Evolutionary conservation across 2,329 filamentous ascomycete genomes (phyloP), one percentile per base, ranked within the genome.

Genomic region (Neofusicoccum umdonicola): DNA sequence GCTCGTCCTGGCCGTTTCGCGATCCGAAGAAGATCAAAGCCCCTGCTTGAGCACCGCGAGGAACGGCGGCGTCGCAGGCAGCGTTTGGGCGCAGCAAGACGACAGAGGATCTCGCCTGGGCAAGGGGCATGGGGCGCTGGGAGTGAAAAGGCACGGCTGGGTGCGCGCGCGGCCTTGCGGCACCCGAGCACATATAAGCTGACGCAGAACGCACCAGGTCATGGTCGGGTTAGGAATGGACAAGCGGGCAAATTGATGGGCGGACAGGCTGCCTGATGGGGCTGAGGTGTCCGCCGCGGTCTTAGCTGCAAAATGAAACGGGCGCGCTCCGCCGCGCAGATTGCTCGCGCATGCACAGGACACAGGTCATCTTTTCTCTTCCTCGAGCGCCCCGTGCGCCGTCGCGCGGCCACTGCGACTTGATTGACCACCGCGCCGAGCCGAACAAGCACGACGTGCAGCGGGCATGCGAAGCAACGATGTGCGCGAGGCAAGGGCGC

Each of bases 221-320:
- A 34, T 15, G 35, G 52, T 57, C 52, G 52, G 19, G 31, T 47
- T 35, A 45, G 42, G 42, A 45, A 60, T 58, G 54, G 54, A 17
- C 41, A 51, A 51, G 47, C 47, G 47, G 50, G 31, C 42, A 47
- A 34, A 60, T 47, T 47, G 56, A 47, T 37, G 56, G 41, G 42
- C 56, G 56, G 56, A 45, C 56, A 47, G 56, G 56, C 56, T 60
- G 56, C 56, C 56, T 22, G 56, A 60, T 60, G 31, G 56, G 56
- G n/a, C 15, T 37, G 56, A 60, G 35, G 56, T 57, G 54, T 31
- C 54, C 56, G 42, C 42, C 17, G 54, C 42, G 56, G 56, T 27
- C 41, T 47, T 13, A 45, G 56, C 56, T 39, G 56, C 56, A 47
- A 58, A 15, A 19, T 60, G 56, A 60, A 47, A 60, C 56, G 56